Percentiles rank a stretch among this genome's conserved stretches.
These are phyloP conservation scores for Metroxylon sagu DNA, from an alignment of 176 grass and related monocot species.

Conservation along the genomic window DNA sequence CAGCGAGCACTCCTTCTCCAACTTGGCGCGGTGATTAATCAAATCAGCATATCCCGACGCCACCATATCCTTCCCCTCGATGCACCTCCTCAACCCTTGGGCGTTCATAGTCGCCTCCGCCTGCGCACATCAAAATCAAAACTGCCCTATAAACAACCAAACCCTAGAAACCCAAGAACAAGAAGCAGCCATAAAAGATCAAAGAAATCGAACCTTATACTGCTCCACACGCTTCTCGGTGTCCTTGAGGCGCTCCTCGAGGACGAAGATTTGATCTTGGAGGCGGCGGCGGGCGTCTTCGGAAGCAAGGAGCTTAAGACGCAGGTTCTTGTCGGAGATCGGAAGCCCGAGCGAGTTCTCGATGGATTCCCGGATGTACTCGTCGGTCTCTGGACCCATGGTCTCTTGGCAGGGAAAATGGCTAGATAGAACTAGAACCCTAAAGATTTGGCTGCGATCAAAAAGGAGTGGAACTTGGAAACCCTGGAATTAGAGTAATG, in stretches of 20 bases:
- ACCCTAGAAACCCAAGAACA: not conserved
- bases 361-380: conserved; percentile 20
- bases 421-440: too few species aligned
- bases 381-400: conserved; percentile 2
- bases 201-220: conserved; percentile 1
- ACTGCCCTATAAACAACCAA: too few species aligned
- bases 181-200: conserved; percentile 2
- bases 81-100: conserved; percentile 16
- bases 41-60: conserved; percentile 5
- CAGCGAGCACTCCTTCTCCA: conserved; percentile 11
- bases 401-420: too few species aligned
- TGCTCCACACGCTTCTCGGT: conserved; percentile 2
- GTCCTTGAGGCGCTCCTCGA: conserved; percentile 11
- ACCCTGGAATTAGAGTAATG: too few species aligned
- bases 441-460: too few species aligned
- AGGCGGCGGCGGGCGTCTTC: conserved; percentile 14
- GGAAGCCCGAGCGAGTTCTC: conserved; percentile 13
- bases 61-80: conserved; percentile 13
- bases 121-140: not conserved
- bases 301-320: conserved; percentile 11
- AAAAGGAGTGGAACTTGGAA: too few species aligned
- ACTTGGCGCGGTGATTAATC: not conserved
- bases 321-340: conserved; percentile 14
- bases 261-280: conserved; percentile 14
- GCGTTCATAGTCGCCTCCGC: conserved; percentile 16